Evolutionary conservation across 768 basidiomycete genomes (phyloP).

Genomic region (Hericium coralloides): DNA sequence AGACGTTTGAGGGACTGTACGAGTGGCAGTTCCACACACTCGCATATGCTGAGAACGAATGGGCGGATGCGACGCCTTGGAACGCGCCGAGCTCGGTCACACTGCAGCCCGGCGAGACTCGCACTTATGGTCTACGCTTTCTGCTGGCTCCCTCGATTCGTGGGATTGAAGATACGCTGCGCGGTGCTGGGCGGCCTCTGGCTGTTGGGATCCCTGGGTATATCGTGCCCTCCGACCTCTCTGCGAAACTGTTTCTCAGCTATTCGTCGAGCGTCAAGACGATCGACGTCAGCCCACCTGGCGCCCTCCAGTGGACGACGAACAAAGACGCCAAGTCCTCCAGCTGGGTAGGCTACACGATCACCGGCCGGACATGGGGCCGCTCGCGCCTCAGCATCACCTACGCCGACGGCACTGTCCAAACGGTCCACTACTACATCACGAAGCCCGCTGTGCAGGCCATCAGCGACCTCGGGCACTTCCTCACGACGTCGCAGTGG

Average conservation of each 20-base stretch:
- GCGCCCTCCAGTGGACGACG: constrained; percentile 36
- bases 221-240: constrained; percentile 39
- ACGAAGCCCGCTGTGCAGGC: constrained; percentile 37
- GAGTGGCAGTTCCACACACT: constrained; percentile 55
- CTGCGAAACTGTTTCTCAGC: constrained; percentile 43
- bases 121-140: constrained; percentile 47
- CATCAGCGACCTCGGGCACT: constrained; percentile 42
- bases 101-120: constrained; percentile 37
- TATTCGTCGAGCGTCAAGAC: constrained; percentile 32
- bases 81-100: constrained; percentile 41
- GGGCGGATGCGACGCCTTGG: constrained; percentile 43
- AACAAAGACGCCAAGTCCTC: constrained; percentile 34
- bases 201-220: constrained; percentile 47
- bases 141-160: constrained; percentile 41
- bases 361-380: constrained; percentile 37
- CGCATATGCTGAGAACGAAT: constrained; percentile 48
- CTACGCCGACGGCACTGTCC: constrained; percentile 41
- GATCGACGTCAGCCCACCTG: constrained; percentile 35
- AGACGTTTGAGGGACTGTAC: constrained; percentile 50
- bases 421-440: constrained; percentile 45
- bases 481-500: constrained; percentile 47
- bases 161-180: constrained; percentile 36
- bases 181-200: constrained; percentile 33
- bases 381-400: constrained; percentile 40
- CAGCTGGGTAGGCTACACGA: constrained; percentile 38